Percentiles rank a stretch among this genome's conserved stretches.
Evolutionary conservation across 2,329 filamentous ascomycete species (phyloP).

Genomic region (Aspergillus sp.): DNA sequence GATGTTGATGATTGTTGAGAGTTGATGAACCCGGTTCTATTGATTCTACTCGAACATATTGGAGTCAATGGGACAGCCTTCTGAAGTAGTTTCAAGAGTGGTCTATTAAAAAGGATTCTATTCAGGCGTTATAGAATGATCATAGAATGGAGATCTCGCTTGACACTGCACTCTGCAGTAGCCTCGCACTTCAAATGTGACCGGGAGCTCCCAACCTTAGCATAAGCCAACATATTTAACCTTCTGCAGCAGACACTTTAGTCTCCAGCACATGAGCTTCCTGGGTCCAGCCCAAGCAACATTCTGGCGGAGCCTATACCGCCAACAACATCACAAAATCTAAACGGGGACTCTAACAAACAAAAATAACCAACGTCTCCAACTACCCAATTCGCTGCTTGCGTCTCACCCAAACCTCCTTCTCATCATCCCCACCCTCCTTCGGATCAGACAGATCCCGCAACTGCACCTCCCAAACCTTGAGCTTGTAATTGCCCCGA

Average conservation of each 20-base stretch:
- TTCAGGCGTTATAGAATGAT: neutral
- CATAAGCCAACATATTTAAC: too few species aligned
- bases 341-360: constrained; percentile 6
- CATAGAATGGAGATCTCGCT: neutral
- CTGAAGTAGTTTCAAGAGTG: constrained; percentile 29
- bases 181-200: too few species aligned
- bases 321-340: neutral
- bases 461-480: constrained; percentile 65
- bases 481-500: constrained; percentile 62
- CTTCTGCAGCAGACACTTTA: too few species aligned
- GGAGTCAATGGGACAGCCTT: constrained; percentile 33
- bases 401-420: constrained; percentile 40
- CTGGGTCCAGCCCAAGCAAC: neutral
- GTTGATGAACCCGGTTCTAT: neutral
- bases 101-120: neutral
- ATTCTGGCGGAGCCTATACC: too few species aligned
- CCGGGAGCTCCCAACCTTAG: too few species aligned
- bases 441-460: constrained; percentile 33
- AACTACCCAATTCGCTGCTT: constrained; percentile 37
- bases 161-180: too few species aligned
- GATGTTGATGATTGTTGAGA: too few species aligned
- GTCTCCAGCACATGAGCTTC: neutral
- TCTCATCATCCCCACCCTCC: constrained; percentile 16
- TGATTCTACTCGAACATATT: constrained; percentile 28
- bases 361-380: neutral